Evolutionary conservation across 352 stramenopile species (phyloP).

Genomic region (Aphanomyces invadans): DNA sequence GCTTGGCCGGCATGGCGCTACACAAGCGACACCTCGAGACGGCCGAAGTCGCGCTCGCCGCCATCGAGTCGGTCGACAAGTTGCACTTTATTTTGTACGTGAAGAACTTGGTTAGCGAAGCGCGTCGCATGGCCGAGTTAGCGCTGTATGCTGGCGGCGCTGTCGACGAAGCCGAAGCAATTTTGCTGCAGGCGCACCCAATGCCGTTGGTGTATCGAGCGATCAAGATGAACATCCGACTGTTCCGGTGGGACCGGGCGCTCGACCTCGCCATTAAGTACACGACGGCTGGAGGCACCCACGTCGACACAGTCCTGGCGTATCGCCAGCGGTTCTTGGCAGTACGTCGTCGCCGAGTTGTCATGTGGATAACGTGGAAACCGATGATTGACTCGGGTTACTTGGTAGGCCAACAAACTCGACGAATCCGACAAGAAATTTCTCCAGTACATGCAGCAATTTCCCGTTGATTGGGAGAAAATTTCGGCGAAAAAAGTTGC

Average conservation of each 20-base stretch:
- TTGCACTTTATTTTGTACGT: conserved; percentile 89
- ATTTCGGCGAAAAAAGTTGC: conserved; percentile 87
- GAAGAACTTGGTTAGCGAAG: conserved; percentile 73
- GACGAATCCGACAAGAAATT: conserved; percentile 86
- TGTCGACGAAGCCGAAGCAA: conserved; percentile 88
- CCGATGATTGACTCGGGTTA: too few species aligned
- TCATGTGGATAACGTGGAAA: not conserved
- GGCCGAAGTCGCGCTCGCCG: conserved; percentile 87
- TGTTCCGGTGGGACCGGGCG: conserved; percentile 85
- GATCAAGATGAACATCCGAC: conserved; percentile 90
- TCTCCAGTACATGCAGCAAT: conserved; percentile 76
- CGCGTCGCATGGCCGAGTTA: conserved; percentile 83
- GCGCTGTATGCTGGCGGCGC: conserved; percentile 66
- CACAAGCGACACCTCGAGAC: conserved; percentile 83
- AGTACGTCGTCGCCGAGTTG: not conserved
- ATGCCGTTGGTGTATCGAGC: conserved; percentile 85
- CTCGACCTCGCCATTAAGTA: conserved; percentile 86
- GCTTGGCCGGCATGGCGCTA: conserved; percentile 85
- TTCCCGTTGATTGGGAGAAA: conserved; percentile 83
- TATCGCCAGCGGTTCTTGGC: conserved; percentile 84
- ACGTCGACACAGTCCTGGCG: conserved; percentile 86
- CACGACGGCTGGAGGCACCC: conserved; percentile 70
- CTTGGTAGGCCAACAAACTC: conserved; percentile 66
- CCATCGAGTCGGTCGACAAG: conserved; percentile 89
- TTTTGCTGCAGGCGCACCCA: conserved; percentile 85